These are phyloP conservation scores for Anisodus tanguticus DNA, from an alignment of 257 asterid species.

Conservation along the genomic window DNA sequence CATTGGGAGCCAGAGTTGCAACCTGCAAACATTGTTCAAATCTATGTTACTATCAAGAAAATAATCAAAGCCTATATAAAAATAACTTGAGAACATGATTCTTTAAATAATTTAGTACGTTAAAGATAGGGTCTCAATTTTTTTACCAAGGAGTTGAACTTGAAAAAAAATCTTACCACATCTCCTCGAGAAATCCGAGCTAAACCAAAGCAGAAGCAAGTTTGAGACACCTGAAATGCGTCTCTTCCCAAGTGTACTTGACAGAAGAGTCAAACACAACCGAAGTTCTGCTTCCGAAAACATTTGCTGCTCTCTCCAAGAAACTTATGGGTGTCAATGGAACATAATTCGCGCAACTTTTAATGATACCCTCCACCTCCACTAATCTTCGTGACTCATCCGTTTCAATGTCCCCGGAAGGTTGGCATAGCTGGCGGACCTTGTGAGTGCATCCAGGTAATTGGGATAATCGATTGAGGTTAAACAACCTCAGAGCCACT, in stretches of 20 bases:
- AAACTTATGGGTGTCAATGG: constrained; percentile 48
- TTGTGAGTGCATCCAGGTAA: no score
- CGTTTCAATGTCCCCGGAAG: neutral
- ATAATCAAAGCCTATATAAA: neutral
- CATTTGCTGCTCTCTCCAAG: constrained; percentile 28
- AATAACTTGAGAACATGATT: neutral
- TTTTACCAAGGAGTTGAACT: neutral
- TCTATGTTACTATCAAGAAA: neutral
- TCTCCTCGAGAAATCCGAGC: constrained; percentile 27
- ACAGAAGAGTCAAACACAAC: constrained; percentile 37
- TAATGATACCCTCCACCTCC: neutral
- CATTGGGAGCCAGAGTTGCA: constrained; percentile 14
- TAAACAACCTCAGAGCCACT: neutral
- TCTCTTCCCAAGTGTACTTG: constrained; percentile 45
- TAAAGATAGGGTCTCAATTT: no score
- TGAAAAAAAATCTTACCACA: neutral
- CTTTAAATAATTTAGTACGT: no score
- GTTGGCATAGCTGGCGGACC: neutral
- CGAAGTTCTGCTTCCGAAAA: constrained; percentile 36
- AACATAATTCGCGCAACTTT: constrained; percentile 40
- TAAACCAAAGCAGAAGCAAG: constrained; percentile 45
- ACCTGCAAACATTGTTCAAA: neutral
- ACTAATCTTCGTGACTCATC: neutral
- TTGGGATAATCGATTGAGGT: neutral
- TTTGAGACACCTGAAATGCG: constrained; percentile 42